Conservation (phyloP, 768 basidiomycete species). For the Pleurotus tuber-regium region DNA sequence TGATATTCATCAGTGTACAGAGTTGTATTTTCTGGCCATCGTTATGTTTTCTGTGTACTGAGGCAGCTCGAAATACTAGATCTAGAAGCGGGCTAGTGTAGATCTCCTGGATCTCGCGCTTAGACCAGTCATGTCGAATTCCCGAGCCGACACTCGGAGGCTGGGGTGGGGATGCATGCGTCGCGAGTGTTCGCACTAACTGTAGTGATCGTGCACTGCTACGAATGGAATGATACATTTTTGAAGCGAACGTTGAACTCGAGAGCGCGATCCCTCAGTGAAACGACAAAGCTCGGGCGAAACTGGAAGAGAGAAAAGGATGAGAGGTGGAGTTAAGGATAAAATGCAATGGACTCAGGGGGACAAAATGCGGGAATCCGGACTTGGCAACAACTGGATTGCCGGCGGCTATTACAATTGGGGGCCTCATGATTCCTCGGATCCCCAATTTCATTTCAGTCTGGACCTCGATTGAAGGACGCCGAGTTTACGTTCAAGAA, state of each 20-base stretch:
- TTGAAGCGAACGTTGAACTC: slow-evolving; percentile 37
- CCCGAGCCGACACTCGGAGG: slow-evolving; percentile 21
- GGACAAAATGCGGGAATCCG: neutral
- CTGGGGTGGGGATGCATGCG: slow-evolving; percentile 43
- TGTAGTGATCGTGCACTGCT: slow-evolving; percentile 18
- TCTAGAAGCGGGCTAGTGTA: slow-evolving; percentile 87
- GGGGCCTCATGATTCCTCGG: neutral
- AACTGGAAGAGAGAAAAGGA: slow-evolving; percentile 4
- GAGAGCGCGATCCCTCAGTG: neutral
- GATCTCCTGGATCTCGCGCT: slow-evolving; percentile 77
- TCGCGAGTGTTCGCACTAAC: slow-evolving; percentile 56
- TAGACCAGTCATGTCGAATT: slow-evolving; percentile 68
- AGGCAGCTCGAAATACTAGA: slow-evolving; percentile 82
- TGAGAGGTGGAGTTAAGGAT: slow-evolving; percentile 7
- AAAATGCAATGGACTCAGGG: neutral
- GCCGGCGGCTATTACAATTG: slow-evolving; percentile 6
- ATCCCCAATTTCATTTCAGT: neutral
- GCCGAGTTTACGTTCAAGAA: slow-evolving; percentile 8
- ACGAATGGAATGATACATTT: slow-evolving; percentile 7
- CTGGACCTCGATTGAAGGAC: neutral
- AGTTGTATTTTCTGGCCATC: slow-evolving; percentile 91
- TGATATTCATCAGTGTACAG: slow-evolving; percentile 98
- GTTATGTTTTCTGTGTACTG: slow-evolving; percentile 82
- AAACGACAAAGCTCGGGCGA: slow-evolving; percentile 6
- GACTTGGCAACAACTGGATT: slow-evolving; percentile 1